A percentile compares a stretch with the other conserved stretches of the same genome.
Evolutionary conservation across 441 rosid species (phyloP).

Genomic region (Populus hybrid): DNA sequence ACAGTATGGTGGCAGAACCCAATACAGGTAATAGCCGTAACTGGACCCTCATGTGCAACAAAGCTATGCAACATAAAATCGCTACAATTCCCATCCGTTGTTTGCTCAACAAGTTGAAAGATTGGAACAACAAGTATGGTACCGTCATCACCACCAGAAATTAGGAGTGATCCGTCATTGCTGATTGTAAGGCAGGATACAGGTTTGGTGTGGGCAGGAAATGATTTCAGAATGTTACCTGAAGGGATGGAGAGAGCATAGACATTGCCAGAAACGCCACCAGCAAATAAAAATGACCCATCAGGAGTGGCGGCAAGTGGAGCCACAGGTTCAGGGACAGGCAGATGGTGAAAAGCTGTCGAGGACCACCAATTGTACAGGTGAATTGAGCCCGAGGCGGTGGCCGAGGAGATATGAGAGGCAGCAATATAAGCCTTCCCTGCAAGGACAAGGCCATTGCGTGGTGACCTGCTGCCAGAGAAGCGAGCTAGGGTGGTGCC

Average conservation of each 20-base stretch:
- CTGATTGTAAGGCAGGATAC: constrained; percentile 37
- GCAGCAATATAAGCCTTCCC: constrained; percentile 40
- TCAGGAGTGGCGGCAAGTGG: constrained; percentile 37
- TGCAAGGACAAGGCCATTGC: constrained; percentile 38
- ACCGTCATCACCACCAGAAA: constrained; percentile 49
- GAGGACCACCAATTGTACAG: constrained; percentile 52
- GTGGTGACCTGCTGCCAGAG: constrained; percentile 42
- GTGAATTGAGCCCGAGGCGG: constrained; percentile 38
- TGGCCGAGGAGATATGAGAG: constrained; percentile 39
- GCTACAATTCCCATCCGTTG: neutral
- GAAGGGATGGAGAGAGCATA: constrained; percentile 31
- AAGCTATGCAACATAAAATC: constrained; percentile 18
- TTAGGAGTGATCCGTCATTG: constrained; percentile 35
- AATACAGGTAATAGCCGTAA: constrained; percentile 22
- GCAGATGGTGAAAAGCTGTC: constrained; percentile 33
- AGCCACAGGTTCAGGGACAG: constrained; percentile 48
- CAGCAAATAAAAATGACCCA: constrained; percentile 38
- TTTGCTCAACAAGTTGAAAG: constrained; percentile 31
- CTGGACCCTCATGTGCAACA: constrained; percentile 39
- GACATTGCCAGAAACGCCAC: constrained; percentile 41
- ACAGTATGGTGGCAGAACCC: constrained; percentile 17
- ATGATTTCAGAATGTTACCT: constrained; percentile 31
- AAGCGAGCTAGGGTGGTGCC: constrained; percentile 32
- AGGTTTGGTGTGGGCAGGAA: constrained; percentile 36
- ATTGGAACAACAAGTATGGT: constrained; percentile 27